A percentile compares a stretch with the other conserved stretches of the same genome.
phyloP scores from a whole-genome alignment of 225 moss, liverwort and hornwort species.

The Climacium dendroides region DNA sequence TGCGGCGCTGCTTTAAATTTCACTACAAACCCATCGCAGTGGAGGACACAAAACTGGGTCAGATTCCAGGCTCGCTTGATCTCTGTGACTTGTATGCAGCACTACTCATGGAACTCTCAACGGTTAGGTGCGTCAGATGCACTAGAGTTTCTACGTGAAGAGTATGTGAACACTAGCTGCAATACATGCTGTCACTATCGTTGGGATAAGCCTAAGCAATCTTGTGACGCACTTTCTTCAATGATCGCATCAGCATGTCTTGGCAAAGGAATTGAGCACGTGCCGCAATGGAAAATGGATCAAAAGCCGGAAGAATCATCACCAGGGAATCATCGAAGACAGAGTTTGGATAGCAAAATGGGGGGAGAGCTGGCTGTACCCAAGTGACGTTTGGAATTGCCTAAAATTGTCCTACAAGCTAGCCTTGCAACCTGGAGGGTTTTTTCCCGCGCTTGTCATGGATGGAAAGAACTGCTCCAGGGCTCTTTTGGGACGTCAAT shows the following conservation, averaged over 20 bases:
- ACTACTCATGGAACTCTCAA: too few relatives aligned
- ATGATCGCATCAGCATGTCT: too few relatives aligned
- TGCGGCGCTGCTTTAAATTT: too few relatives aligned
- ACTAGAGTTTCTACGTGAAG: neutral
- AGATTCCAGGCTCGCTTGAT: neutral
- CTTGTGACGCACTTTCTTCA: neutral
- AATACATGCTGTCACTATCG: neutral
- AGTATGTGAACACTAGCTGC: neutral
- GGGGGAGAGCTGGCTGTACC: neutral
- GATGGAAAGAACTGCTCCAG: too few relatives aligned
- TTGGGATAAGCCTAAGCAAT: neutral
- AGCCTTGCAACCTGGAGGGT: too few relatives aligned
- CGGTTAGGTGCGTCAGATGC: neutral
- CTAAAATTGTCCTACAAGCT: too few relatives aligned
- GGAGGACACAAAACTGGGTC: neutral
- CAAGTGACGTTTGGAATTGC: too few relatives aligned
- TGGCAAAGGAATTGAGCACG: neutral
- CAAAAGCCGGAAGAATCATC: too few relatives aligned
- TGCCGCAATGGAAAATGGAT: neutral
- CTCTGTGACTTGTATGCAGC: neutral
- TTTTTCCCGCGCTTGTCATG: too few relatives aligned
- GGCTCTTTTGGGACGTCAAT: too few relatives aligned
- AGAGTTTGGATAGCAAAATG: neutral
- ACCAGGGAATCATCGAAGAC: neutral
- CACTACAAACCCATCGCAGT: too few relatives aligned